Base-by-base conservation (phyloP, 2,329 filamentous ascomycete genomes). In the Botrytis galanthina region DNA sequence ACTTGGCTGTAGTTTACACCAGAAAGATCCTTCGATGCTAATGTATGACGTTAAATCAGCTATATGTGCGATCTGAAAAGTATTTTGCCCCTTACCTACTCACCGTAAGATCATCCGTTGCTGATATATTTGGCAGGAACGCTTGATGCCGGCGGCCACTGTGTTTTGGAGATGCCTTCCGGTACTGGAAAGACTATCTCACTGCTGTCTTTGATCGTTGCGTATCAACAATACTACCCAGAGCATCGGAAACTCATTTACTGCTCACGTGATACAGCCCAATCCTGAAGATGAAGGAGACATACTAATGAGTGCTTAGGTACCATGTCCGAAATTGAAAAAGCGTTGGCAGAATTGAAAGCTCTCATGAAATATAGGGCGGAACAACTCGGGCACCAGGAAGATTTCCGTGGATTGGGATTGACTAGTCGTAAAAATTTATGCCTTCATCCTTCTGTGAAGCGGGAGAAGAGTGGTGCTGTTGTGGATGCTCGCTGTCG, bases 301-400 rank as follows among this genome's bases (percentile, higher is more conserved):
- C 22, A 39, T 46, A 46, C 8, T 62, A 54, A 66, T 61, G 46
- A 26, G 39, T 35, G 35, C 67, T 66, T 67, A 90, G 88, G 88
- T 85, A 99, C 96, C 73, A 99, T 99, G 95, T 99, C 96, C 54
- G 96, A 99, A 84, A 99, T 99, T 80, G 96, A 99, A 82, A 99
- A 99, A 84, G 96, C 97, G 0, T 84, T 99, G 70, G 93, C 93
- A 16, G 96, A 99, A 83, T 82, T 99, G 78, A 94, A 96, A 82
- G 91, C 91, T 37, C 84, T 99, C 71, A 99, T 99, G 95, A 97
- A 97, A 81, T 98, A 97, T 80, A 92, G 96, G 26, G 86, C 93
- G 9, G 89, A 97, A 76, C 90, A 98, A 82, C 88, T 99, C n/a
- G 96, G 96, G 0, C 87, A 92, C 74, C 92, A 92, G 76, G 96